A percentile compares a stretch with the other conserved stretches of the same genome.
phyloP scores from a whole-genome alignment of 164 flowering plant genomes.

The Kalanchoe fedtschenkoi region DNA sequence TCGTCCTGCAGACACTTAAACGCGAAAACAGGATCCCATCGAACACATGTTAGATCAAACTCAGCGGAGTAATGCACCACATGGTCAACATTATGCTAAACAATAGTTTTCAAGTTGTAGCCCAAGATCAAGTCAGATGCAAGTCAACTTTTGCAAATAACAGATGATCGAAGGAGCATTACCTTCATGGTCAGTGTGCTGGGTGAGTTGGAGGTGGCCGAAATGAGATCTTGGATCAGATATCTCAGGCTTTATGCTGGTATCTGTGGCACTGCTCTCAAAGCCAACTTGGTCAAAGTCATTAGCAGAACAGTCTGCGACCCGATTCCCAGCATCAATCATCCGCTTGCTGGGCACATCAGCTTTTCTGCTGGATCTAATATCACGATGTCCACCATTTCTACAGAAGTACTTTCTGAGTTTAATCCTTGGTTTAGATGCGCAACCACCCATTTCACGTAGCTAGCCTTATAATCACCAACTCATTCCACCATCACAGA shows the following conservation, averaged over 20 bases:
- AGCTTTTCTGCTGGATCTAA: not conserved
- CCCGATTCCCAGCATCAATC: not conserved
- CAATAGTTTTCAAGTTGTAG: no score
- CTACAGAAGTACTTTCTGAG: not conserved
- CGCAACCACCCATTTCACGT: not conserved
- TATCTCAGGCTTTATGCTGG: not conserved
- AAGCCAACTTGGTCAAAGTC: not conserved
- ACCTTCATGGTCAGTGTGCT: no score
- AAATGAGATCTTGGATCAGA: no score
- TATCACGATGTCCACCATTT: not conserved
- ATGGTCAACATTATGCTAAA: not conserved
- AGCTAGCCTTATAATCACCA: not conserved
- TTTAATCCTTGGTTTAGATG: not conserved
- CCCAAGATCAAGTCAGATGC: no score
- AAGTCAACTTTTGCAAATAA: not conserved
- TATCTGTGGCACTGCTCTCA: not conserved
- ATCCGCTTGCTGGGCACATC: not conserved
- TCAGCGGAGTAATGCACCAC: not conserved
- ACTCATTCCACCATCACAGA: not conserved
- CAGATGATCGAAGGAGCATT: not conserved
- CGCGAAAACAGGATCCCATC: not conserved
- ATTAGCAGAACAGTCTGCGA: slow-evolving; percentile 2
- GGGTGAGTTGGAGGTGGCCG: no score
- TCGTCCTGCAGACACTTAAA: slow-evolving; percentile 30
- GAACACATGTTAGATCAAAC: not conserved